These are phyloP conservation scores for Ogataea dorogensis DNA, from an alignment of 805 yeast species.

Conservation along the genomic window DNA sequence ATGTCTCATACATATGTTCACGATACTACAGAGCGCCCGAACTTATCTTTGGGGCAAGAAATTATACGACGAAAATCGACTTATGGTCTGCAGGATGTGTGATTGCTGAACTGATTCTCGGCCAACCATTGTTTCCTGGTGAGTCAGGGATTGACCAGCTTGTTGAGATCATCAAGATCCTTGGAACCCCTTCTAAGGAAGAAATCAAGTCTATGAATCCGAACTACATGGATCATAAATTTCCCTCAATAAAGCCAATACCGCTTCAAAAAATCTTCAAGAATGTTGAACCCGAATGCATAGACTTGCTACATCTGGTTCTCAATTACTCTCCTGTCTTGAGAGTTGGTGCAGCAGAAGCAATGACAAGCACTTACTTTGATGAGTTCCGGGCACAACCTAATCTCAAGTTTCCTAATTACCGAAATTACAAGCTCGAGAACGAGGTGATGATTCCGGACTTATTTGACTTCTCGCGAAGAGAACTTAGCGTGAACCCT, in stretches of 20 bases:
- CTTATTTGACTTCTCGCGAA: slow-evolving; percentile 49
- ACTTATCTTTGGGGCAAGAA: slow-evolving; percentile 93
- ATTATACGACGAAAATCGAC: slow-evolving; percentile 94
- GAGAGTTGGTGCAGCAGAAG: slow-evolving; percentile 58
- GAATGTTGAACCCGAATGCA: slow-evolving; percentile 50
- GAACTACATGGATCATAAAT: slow-evolving; percentile 94
- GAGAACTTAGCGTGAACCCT: slow-evolving; percentile 50
- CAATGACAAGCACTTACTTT: slow-evolving; percentile 53
- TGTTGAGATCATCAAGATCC: slow-evolving; percentile 91
- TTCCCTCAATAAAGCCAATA: slow-evolving; percentile 80
- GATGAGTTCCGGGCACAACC: slow-evolving; percentile 45
- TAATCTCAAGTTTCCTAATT: slow-evolving; percentile 30
- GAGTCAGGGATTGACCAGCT: slow-evolving; percentile 96
- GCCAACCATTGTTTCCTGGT: slow-evolving; percentile 97
- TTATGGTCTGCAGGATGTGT: slow-evolving; percentile 98
- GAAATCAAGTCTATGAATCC: slow-evolving; percentile 95
- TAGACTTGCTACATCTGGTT: slow-evolving; percentile 53
- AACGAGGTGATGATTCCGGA: slow-evolving; percentile 39
- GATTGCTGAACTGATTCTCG: slow-evolving; percentile 92
- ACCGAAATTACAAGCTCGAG: slow-evolving; percentile 43
- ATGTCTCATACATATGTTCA: slow-evolving; percentile 94
- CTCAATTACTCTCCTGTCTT: slow-evolving; percentile 68
- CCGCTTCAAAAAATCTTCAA: slow-evolving; percentile 69
- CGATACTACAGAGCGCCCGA: slow-evolving; percentile 98
- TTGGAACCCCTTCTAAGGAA: slow-evolving; percentile 93